These are phyloP conservation scores for Mortierella sp. DNA, from an alignment of 371 early-diverging fungal genomes.

Conservation along the genomic window DNA sequence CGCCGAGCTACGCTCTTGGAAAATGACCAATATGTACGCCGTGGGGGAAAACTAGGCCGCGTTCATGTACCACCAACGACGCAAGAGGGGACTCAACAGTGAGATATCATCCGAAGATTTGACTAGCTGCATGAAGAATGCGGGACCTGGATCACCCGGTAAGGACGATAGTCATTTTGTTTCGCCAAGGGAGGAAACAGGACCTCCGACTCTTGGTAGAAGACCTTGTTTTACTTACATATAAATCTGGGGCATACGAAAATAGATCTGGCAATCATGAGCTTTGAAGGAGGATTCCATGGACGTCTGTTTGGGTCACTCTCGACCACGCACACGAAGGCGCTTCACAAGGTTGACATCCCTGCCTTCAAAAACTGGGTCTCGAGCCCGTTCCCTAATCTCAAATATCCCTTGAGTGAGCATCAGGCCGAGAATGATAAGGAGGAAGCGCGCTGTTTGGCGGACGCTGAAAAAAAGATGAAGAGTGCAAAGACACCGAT, in stretches of 20 bases:
- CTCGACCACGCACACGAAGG: constrained; percentile 76
- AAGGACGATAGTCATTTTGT: neutral
- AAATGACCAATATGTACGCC: no score
- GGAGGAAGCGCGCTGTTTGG: constrained; percentile 68
- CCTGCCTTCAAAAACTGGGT: constrained; percentile 71
- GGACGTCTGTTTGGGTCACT: constrained; percentile 82
- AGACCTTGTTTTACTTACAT: no score
- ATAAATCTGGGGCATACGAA: no score
- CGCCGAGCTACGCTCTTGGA: no score
- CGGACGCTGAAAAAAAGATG: constrained; percentile 64
- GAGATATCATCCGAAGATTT: constrained; percentile 64
- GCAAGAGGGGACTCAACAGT: constrained; percentile 61
- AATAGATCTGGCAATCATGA: constrained; percentile 70
- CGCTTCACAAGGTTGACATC: constrained; percentile 79
- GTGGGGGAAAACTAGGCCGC: constrained; percentile 66
- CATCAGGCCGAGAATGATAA: constrained; percentile 63
- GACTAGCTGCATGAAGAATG: constrained; percentile 72
- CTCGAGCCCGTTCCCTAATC: constrained; percentile 69
- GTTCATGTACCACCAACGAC: constrained; percentile 76
- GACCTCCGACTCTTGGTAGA: no score
- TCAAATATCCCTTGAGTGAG: constrained; percentile 71
- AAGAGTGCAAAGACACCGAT: constrained; percentile 63
- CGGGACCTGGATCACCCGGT: constrained; percentile 76
- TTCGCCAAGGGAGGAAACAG: neutral
- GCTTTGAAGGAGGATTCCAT: constrained; percentile 76